Percentiles rank a stretch among this genome's conserved stretches.
phyloP scores from a whole-genome alignment of 2,329 filamentous ascomycete genomes.

The Penicillium vulpinum region DNA sequence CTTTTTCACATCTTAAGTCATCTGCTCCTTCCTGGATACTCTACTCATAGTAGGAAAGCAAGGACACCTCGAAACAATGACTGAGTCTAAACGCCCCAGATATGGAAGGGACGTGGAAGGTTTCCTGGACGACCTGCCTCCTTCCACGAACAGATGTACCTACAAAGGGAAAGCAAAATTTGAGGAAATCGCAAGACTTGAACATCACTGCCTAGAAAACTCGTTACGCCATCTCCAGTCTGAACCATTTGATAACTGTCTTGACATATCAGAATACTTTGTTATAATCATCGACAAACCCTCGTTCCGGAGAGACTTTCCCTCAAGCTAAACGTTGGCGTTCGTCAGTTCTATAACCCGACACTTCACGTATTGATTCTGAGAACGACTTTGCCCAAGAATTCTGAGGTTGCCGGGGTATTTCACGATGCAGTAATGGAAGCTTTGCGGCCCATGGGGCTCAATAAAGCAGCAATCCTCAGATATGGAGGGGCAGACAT shows the following conservation, averaged over 20 bases:
- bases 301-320: not conserved
- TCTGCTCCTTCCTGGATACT: not conserved
- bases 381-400: not conserved
- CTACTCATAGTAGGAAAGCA: not conserved
- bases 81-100: not conserved
- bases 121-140: not conserved
- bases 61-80: not conserved
- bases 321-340: not conserved
- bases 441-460: not conserved
- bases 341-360: not conserved
- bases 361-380: not conserved
- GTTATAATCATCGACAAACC: not conserved
- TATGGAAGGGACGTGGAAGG: not conserved
- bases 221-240: not conserved
- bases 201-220: not conserved
- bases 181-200: not conserved
- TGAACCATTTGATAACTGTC: not conserved
- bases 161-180: not conserved
- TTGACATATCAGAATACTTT: not conserved
- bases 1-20: too few relatives aligned
- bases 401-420: not conserved
- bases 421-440: not conserved
- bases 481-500: not conserved
- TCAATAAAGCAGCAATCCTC: not conserved
- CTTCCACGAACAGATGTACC: not conserved